phyloP scores from a whole-genome alignment of 768 basidiomycete species.

The Serendipita indica region DNA sequence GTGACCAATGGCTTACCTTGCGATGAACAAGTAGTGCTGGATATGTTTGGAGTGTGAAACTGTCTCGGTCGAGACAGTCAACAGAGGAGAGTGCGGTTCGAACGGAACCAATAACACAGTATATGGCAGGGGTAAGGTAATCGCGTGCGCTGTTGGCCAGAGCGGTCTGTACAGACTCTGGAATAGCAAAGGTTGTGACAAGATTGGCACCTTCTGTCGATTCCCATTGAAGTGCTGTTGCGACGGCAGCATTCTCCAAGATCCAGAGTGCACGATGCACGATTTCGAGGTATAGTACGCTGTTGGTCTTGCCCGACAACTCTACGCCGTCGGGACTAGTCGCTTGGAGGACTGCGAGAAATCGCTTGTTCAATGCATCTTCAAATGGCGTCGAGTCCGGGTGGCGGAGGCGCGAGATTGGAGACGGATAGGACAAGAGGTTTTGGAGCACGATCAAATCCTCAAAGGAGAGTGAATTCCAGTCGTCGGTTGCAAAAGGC shows the following conservation, averaged over 20 bases:
- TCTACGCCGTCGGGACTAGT: not conserved
- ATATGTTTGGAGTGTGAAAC: not conserved
- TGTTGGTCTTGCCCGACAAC: not conserved
- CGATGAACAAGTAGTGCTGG: not conserved
- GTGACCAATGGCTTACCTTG: not conserved
- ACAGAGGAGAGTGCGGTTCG: not conserved
- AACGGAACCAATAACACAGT: not conserved
- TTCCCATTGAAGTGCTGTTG: not conserved
- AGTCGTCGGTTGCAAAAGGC: not conserved
- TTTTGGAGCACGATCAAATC: constrained; percentile 1
- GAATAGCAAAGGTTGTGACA: not conserved
- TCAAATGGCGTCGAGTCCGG: not conserved
- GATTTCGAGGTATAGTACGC: not conserved
- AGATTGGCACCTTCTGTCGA: not conserved
- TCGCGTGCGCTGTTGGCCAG: not conserved
- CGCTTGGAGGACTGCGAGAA: not conserved
- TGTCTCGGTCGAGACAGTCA: not conserved
- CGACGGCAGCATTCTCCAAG: constrained; percentile 4
- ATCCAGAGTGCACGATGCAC: constrained; percentile 7
- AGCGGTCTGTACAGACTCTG: not conserved
- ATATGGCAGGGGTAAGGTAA: not conserved
- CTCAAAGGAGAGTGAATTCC: not conserved
- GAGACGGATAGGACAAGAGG: not conserved
- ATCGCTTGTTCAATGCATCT: not conserved
- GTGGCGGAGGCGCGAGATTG: not conserved